phyloP scores from a whole-genome alignment of 2,329 filamentous ascomycete species.

The Clonostachys byssicola region DNA sequence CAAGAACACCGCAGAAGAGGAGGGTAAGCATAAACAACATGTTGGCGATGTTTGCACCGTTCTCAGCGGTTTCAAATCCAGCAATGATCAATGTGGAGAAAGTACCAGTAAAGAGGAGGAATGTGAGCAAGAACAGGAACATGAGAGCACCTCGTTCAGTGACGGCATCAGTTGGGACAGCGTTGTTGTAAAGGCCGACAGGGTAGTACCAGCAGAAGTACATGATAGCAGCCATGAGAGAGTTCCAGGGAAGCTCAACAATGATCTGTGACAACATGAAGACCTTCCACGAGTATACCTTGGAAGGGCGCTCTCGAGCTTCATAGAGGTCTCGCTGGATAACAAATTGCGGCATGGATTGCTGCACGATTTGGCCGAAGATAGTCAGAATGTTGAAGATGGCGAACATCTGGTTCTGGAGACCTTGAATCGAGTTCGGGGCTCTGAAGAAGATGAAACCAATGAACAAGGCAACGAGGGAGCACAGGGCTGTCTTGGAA shows the following conservation, averaged over 20 bases:
- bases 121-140: slow-evolving; percentile 71
- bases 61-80: slow-evolving; percentile 63
- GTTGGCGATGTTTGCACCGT: slow-evolving; percentile 62
- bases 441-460: slow-evolving; percentile 77
- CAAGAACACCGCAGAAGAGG: slow-evolving; percentile 48
- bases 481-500: slow-evolving; percentile 69
- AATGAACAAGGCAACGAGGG: slow-evolving; percentile 67
- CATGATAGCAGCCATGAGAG: slow-evolving; percentile 70
- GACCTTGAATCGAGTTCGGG: slow-evolving; percentile 67
- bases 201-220: slow-evolving; percentile 86
- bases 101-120: slow-evolving; percentile 77
- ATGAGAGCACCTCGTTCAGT: slow-evolving; percentile 71
- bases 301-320: slow-evolving; percentile 78
- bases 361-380: slow-evolving; percentile 75
- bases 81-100: slow-evolving; percentile 78
- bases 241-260: slow-evolving; percentile 83
- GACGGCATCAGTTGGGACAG: slow-evolving; percentile 54
- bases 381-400: slow-evolving; percentile 82
- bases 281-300: slow-evolving; percentile 80
- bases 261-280: slow-evolving; percentile 82
- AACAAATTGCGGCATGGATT: slow-evolving; percentile 84
- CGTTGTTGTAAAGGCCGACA: slow-evolving; percentile 71
- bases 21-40: slow-evolving; percentile 60
- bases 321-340: slow-evolving; percentile 79
- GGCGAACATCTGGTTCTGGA: slow-evolving; percentile 83